Evolutionary conservation across 441 rosid genomes (phyloP).

Genomic region (Euphorbia celastroides): DNA sequence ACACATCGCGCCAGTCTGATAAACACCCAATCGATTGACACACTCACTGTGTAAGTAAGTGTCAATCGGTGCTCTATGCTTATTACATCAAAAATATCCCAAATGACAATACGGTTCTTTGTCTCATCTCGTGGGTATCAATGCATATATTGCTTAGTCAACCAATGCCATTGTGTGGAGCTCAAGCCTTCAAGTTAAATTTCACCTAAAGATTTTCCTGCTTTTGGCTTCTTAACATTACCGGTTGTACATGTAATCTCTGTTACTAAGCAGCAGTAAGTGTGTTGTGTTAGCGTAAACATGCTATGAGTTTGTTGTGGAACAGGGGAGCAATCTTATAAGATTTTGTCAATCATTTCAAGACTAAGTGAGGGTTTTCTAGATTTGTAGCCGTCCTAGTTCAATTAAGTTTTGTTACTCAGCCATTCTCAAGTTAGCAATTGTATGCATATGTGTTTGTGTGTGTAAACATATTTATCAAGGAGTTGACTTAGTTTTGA

Average conservation of each 20-base stretch:
- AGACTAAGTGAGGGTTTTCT: slow-evolving; percentile 4
- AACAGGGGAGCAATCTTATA: not conserved
- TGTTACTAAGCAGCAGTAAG: not conserved
- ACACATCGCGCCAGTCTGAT: slow-evolving; percentile 92
- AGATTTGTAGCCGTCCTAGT: not conserved
- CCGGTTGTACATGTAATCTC: not conserved
- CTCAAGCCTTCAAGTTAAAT: not conserved
- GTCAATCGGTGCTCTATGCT: not conserved
- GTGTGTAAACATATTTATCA: too few species aligned
- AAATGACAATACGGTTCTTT: not conserved
- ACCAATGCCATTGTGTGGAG: not conserved
- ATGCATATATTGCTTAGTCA: not conserved
- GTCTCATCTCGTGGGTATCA: not conserved
- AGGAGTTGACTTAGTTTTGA: too few species aligned
- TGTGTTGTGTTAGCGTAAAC: too few species aligned
- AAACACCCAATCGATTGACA: slow-evolving; percentile 87
- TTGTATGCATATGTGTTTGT: not conserved
- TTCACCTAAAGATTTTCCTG: not conserved
- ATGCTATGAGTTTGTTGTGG: too few species aligned
- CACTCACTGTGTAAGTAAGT: slow-evolving; percentile 31
- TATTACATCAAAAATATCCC: not conserved
- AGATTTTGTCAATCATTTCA: not conserved
- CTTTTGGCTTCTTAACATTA: not conserved
- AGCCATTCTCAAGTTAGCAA: not conserved
- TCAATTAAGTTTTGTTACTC: not conserved